Conservation (phyloP, 768 basidiomycete genomes). For the Terana coerulea region DNA sequence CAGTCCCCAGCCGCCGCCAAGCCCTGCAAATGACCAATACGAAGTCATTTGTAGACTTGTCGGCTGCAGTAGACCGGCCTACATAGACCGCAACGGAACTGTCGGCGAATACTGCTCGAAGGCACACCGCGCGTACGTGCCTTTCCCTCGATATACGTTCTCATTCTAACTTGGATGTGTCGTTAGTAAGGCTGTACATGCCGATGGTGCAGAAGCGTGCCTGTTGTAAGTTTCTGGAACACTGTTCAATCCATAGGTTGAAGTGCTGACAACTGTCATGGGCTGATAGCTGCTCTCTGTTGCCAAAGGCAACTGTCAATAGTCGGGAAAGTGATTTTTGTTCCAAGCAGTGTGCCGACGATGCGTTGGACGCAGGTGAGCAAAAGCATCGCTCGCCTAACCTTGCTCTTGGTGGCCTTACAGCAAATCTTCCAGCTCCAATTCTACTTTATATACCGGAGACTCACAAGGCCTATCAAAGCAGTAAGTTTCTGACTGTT, state of each 20-base stretch:
- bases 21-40: not conserved
- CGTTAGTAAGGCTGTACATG: not conserved
- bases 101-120: not conserved
- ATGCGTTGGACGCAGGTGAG: slow-evolving; percentile 13
- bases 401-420: too few species aligned
- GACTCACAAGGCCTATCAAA: slow-evolving; percentile 1
- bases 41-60: not conserved
- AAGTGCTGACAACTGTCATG: not conserved
- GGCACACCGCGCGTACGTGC: not conserved
- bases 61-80: not conserved
- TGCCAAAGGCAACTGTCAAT: slow-evolving; percentile 17
- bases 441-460: not conserved
- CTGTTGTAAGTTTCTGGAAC: not conserved
- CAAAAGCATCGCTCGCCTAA: not conserved
- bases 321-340: slow-evolving; percentile 23
- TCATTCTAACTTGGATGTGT: not conserved
- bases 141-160: not conserved
- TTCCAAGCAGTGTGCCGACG: slow-evolving; percentile 16
- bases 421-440: not conserved
- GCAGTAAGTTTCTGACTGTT: slow-evolving; percentile 9
- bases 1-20: not conserved
- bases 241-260: not conserved
- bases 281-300: slow-evolving; percentile 14
- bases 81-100: not conserved
- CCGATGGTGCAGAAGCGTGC: slow-evolving; percentile 3